Conservation (phyloP, 345 rosid genomes). For the Sonneratia alba region DNA sequence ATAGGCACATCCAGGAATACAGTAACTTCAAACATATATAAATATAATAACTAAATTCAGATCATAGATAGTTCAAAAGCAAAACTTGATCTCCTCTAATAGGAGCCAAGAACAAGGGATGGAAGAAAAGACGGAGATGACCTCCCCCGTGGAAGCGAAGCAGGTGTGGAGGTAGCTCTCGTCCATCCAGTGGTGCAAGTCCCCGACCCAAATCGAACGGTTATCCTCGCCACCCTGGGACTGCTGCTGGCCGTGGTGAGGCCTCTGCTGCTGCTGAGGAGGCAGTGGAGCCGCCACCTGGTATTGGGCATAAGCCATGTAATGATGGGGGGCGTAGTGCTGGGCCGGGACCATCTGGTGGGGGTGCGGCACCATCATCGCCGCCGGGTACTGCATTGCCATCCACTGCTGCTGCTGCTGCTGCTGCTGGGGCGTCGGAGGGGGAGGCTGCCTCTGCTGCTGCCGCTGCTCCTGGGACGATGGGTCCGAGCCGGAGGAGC, state of each 20-base stretch:
- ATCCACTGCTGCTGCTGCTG: constrained; percentile 47
- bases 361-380: constrained; percentile 84
- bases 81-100: not conserved
- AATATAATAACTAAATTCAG: not conserved
- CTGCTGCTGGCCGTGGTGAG: constrained; percentile 15
- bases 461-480: constrained; percentile 2
- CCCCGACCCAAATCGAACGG: constrained; percentile 88
- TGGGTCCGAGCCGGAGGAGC: not conserved
- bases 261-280: constrained; percentile 22
- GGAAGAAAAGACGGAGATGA: constrained; percentile 8
- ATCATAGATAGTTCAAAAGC: not conserved
- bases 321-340: constrained; percentile 37
- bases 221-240: constrained; percentile 32
- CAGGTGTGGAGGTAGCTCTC: constrained; percentile 70
- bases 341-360: constrained; percentile 56
- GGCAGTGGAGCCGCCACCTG: constrained; percentile 26
- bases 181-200: constrained; percentile 98
- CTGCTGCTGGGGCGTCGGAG: constrained; percentile 22
- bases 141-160: constrained; percentile 77
- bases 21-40: too few species aligned
- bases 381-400: constrained; percentile 61
- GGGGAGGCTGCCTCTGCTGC: constrained; percentile 16
- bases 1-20: too few species aligned
- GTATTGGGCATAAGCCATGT: constrained; percentile 17
- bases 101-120: not conserved